phyloP scores from a whole-genome alignment of 129 eudicot species.

The Ambrosia artemisiifolia region DNA sequence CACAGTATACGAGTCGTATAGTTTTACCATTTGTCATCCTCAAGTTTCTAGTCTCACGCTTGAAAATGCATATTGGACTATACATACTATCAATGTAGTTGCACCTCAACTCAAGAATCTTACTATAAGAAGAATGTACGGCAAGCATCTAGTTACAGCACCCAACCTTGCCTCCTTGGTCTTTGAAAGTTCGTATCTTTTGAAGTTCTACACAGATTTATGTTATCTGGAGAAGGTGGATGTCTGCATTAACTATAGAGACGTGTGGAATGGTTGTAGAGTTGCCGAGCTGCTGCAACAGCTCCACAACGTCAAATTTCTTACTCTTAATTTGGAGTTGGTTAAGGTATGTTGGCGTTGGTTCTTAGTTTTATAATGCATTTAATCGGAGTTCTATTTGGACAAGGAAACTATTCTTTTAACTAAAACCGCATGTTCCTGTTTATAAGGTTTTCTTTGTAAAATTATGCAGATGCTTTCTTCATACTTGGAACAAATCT shows the following conservation, averaged over 20 bases:
- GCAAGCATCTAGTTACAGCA: conserved; percentile 3
- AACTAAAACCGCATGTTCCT: too few relatives aligned
- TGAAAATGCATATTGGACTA: neutral
- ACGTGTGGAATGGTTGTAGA: neutral
- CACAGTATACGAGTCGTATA: neutral
- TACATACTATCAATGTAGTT: neutral
- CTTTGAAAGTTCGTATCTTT: neutral
- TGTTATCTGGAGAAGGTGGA: conserved; percentile 7
- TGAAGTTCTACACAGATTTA: neutral
- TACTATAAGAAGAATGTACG: neutral
- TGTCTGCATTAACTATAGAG: neutral
- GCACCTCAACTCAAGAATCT: conserved; percentile 21
- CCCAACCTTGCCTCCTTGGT: conserved; percentile 2
- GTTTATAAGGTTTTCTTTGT: neutral
- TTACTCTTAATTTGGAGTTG: neutral
- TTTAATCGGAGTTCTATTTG: too few relatives aligned
- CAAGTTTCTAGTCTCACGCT: neutral
- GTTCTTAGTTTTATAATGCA: too few relatives aligned
- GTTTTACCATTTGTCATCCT: neutral
- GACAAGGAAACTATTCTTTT: too few relatives aligned
- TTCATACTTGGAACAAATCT: too few relatives aligned
- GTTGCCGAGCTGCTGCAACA: neutral
- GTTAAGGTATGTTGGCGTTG: conserved; percentile 13
- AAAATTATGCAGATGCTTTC: neutral
- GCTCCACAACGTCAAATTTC: too few relatives aligned